phyloP scores from a whole-genome alignment of 2,329 filamentous ascomycete species.

The Alternaria consortialis region DNA sequence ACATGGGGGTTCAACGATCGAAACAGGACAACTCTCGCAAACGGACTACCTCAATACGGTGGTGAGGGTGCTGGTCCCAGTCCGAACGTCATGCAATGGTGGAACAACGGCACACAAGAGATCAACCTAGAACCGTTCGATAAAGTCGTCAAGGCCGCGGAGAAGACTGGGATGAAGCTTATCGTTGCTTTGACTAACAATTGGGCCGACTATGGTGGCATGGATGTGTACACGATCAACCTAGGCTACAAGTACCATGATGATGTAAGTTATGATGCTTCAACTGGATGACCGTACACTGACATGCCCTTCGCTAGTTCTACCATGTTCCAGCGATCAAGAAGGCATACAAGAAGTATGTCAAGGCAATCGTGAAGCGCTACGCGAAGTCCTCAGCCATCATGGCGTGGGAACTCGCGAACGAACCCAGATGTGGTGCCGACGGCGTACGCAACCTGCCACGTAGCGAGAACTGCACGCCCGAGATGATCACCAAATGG shows the following conservation, averaged over 20 bases:
- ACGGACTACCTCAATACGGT: conserved; percentile 63
- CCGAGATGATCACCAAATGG: conserved; percentile 59
- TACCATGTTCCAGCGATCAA: conserved; percentile 61
- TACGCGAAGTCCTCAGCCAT: conserved; percentile 60
- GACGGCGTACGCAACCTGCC: conserved; percentile 41
- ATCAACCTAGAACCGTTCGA: conserved; percentile 60
- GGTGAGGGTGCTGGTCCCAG: conserved; percentile 59
- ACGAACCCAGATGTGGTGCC: conserved; percentile 53
- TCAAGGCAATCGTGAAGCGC: conserved; percentile 59
- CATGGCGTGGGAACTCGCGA: conserved; percentile 65
- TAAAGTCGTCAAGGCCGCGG: conserved; percentile 61
- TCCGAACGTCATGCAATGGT: conserved; percentile 58
- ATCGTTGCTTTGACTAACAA: conserved; percentile 66
- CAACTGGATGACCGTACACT: not conserved
- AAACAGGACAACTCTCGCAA: conserved; percentile 57
- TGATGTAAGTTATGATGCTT: conserved; percentile 45
- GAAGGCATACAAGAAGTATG: conserved; percentile 60
- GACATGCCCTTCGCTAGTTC: conserved; percentile 14
- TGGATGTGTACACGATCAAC: conserved; percentile 67
- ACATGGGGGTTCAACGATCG: conserved; percentile 69
- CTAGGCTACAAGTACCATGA: conserved; percentile 63
- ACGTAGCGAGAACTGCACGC: conserved; percentile 41
- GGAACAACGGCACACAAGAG: conserved; percentile 51
- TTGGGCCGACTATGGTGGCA: conserved; percentile 68
- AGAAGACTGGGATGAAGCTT: conserved; percentile 62